Conservation (phyloP, 768 basidiomycete genomes). For the Boletus tylopilopsis region DNA sequence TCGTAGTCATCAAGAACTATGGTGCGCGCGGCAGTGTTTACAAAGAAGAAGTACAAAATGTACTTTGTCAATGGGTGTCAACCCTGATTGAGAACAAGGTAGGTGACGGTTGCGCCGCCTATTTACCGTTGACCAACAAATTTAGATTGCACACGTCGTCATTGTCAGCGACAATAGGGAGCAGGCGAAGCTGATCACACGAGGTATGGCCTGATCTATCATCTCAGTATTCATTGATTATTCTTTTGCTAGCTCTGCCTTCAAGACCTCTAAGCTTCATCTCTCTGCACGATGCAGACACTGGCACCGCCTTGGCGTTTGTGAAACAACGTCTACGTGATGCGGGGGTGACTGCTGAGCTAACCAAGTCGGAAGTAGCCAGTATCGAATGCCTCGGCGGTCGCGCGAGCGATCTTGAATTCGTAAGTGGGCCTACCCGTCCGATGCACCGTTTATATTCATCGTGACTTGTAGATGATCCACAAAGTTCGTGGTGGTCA, state of each 20-base stretch:
- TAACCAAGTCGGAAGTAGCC: constrained; percentile 52
- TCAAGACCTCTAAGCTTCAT: constrained; percentile 80
- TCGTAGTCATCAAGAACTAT: constrained; percentile 85
- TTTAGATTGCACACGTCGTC: constrained; percentile 85
- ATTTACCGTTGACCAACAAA: background rate
- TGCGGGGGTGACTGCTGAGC: constrained; percentile 45
- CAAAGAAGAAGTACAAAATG: constrained; percentile 69
- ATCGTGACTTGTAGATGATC: constrained; percentile 51
- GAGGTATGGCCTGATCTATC: constrained; percentile 43
- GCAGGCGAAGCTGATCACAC: constrained; percentile 78
- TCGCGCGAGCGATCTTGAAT: constrained; percentile 84
- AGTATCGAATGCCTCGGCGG: constrained; percentile 81
- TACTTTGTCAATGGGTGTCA: constrained; percentile 83
- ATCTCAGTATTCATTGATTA: background rate
- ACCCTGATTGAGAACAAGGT: constrained; percentile 79
- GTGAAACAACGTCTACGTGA: constrained; percentile 75
- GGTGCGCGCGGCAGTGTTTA: constrained; percentile 50
- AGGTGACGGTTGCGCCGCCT: constrained; percentile 5
- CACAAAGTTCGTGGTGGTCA: constrained; percentile 80
- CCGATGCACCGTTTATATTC: background rate
- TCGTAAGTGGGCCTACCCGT: constrained; percentile 42
- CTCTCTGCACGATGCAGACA: constrained; percentile 81
- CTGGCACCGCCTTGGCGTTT: constrained; percentile 72
- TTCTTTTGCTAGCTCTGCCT: constrained; percentile 57
- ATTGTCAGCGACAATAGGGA: constrained; percentile 89